Evolutionary conservation across 768 basidiomycete genomes (phyloP).

Genomic region (Pleurotus djamor): DNA sequence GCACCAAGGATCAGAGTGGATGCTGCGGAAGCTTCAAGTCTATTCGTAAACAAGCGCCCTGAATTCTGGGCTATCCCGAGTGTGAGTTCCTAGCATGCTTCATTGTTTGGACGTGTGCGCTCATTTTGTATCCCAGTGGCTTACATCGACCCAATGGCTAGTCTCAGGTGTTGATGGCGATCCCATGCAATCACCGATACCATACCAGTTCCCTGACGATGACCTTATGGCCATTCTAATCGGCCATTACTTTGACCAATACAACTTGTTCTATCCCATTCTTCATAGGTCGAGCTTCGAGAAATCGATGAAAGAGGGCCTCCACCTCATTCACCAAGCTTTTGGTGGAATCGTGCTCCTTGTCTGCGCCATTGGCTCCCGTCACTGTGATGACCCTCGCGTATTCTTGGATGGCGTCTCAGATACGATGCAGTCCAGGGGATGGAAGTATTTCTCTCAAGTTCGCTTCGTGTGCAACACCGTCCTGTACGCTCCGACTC

Average conservation of each 20-base stretch:
- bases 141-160: too few species aligned
- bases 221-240: slow-evolving; percentile 56
- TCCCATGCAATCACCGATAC: too few species aligned
- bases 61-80: slow-evolving; percentile 51
- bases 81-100: slow-evolving; percentile 34
- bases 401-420: slow-evolving; percentile 40
- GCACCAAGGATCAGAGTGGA: slow-evolving; percentile 12
- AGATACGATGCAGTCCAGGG: slow-evolving; percentile 38
- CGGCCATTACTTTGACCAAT: slow-evolving; percentile 59
- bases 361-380: slow-evolving; percentile 22
- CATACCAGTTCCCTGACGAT: slow-evolving; percentile 39
- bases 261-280: slow-evolving; percentile 59
- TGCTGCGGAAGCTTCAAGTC: slow-evolving; percentile 13
- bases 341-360: slow-evolving; percentile 51
- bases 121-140: slow-evolving; percentile 21
- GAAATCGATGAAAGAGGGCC: slow-evolving; percentile 38
- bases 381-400: slow-evolving; percentile 58
- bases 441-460: slow-evolving; percentile 68
- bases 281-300: slow-evolving; percentile 75
- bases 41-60: slow-evolving; percentile 29
- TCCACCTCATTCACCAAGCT: slow-evolving; percentile 45
- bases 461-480: slow-evolving; percentile 61
- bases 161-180: too few species aligned
- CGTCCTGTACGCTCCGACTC: slow-evolving; percentile 54
- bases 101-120: slow-evolving; percentile 15